phyloP scores from a whole-genome alignment of 257 asterid genomes.

The Coffea canephora region DNA sequence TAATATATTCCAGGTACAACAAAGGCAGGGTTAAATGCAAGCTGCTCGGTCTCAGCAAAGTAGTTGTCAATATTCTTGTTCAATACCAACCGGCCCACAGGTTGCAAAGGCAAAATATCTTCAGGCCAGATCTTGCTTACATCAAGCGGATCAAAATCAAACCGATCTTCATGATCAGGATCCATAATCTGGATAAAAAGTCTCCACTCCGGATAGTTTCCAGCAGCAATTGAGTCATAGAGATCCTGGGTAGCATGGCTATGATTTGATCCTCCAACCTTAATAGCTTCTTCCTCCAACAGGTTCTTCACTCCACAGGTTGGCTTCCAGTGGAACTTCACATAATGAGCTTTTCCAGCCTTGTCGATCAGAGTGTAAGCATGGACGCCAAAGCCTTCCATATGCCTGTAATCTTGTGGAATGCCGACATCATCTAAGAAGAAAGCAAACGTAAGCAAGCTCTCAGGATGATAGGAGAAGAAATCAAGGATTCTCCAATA shows the following conservation, averaged over 20 bases:
- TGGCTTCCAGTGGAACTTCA: constrained; percentile 98
- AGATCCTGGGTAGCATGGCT: constrained; percentile 98
- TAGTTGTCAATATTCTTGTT: constrained; percentile 88
- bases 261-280: constrained; percentile 87
- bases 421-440: constrained; percentile 84
- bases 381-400: constrained; percentile 95
- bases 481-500: constrained; percentile 89
- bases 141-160: constrained; percentile 96
- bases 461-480: constrained; percentile 95
- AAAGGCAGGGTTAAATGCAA: constrained; percentile 52
- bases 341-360: constrained; percentile 81
- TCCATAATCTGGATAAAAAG: constrained; percentile 86
- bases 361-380: constrained; percentile 83
- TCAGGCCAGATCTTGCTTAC: constrained; percentile 97
- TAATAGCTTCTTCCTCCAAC: constrained; percentile 72
- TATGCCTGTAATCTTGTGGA: constrained; percentile 95
- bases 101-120: constrained; percentile 88
- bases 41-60: constrained; percentile 55
- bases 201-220: constrained; percentile 97
- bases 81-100: constrained; percentile 92
- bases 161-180: constrained; percentile 78
- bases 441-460: constrained; percentile 77
- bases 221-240: constrained; percentile 81
- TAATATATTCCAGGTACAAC: constrained; percentile 49
- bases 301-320: constrained; percentile 92